Base-by-base conservation (phyloP, 805 yeast genomes). In the Wickerhamiella spandovensis region DNA sequence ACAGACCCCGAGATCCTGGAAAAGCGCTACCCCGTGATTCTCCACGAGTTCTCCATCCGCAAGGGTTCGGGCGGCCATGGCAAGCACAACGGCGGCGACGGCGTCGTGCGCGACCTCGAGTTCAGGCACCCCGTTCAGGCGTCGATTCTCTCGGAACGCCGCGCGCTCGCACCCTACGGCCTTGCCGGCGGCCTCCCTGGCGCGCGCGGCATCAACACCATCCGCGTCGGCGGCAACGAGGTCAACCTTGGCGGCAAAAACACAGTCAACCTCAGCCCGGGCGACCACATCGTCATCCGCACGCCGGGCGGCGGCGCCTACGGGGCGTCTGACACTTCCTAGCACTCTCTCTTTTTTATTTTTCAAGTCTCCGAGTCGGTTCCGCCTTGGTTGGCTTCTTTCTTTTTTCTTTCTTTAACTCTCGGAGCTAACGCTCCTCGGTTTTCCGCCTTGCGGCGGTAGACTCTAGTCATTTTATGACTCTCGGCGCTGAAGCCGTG, bases 221-320 rank as follows among this genome's bases (percentile, higher is more conserved):
- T 72, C 69, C 50, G 66, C 7, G 51, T 56, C 17, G 52, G 61
- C 37, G 64, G 66, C 50, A 59, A 64, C 2, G 64, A 60, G 25
- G 55, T 62, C 18, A 63, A 64, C 6, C 70, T 85, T 21, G 88
- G 89, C 5, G 94, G 92, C 20, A 83, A 82, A 64, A 77, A 81
- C 56, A 76, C 85, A 1, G 76, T 83, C 2, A 60, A 68, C 10
- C 72, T 78, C 49, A 57, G 67, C 15, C 63, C 72, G 4, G 92
- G 92, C 2, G 95, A 86, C 58, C 70, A 84, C 47, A 63, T 85
- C 37, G 64, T 79, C 7, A 77, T 86, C 37, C 64, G 70, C 57
- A 84, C 95, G 0, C 95, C 95, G 1, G 95, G 95, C 43, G 95
- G 92, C 30, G 95, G 92, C 43, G 95, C 88, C 0, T 84, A 72